These are phyloP conservation scores for Starmerella floricola DNA, from an alignment of 805 yeast genomes.

Conservation along the genomic window DNA sequence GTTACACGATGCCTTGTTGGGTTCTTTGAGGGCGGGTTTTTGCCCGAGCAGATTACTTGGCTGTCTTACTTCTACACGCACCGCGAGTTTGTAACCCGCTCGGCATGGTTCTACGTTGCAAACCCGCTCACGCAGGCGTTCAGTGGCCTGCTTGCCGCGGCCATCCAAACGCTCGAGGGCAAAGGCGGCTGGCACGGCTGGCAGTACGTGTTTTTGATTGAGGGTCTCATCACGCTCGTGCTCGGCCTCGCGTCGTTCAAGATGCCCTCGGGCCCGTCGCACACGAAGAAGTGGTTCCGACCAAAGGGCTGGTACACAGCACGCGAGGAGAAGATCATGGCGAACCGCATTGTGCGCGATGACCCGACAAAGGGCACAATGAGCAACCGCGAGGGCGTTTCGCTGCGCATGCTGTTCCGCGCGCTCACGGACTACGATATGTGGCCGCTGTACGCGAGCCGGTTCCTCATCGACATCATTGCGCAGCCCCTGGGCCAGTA, in stretches of 20 bases:
- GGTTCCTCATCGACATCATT: constrained; percentile 37
- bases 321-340: constrained; percentile 46
- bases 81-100: constrained; percentile 44
- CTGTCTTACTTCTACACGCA: constrained; percentile 54
- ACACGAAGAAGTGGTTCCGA: constrained; percentile 40
- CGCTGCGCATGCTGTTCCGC: constrained; percentile 32
- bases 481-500: constrained; percentile 32
- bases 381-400: constrained; percentile 47
- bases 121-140: constrained; percentile 37
- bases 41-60: constrained; percentile 53
- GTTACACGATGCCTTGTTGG: constrained; percentile 44
- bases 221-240: constrained; percentile 44
- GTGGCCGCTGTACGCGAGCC: constrained; percentile 44
- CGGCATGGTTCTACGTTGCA: constrained; percentile 50
- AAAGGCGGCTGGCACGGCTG: constrained; percentile 40
- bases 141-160: constrained; percentile 43
- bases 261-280: constrained; percentile 47
- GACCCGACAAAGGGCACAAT: constrained; percentile 55
- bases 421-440: constrained; percentile 40
- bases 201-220: constrained; percentile 56
- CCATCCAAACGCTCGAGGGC: constrained; percentile 41
- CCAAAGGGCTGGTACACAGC: constrained; percentile 44
- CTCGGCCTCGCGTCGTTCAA: constrained; percentile 40
- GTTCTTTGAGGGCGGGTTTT: constrained; percentile 55
- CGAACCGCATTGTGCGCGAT: constrained; percentile 48